Percentiles rank a stretch among this genome's conserved stretches.
phyloP scores from a whole-genome alignment of 306 rosid species.

The Prunus mume region DNA sequence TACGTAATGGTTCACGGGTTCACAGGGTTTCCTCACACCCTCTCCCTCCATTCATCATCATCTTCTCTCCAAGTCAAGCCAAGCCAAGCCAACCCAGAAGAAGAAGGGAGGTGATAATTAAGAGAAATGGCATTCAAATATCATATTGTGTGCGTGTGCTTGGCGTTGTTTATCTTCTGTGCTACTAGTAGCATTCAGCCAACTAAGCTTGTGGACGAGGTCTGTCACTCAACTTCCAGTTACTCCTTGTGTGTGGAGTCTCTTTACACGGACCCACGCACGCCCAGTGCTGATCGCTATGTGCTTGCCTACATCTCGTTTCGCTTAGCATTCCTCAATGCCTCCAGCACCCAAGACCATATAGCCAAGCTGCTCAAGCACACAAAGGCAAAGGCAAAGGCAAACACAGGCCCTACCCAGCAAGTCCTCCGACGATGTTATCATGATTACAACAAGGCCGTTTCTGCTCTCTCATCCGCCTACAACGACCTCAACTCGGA shows the following conservation, averaged over 20 bases:
- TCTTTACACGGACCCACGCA: slow-evolving; percentile 35
- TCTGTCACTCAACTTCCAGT: slow-evolving; percentile 38
- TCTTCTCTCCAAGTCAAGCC: too few species aligned
- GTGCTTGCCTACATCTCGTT: slow-evolving; percentile 41
- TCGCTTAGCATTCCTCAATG: slow-evolving; percentile 37
- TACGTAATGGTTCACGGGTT: too few species aligned
- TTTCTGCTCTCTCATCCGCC: slow-evolving; percentile 31
- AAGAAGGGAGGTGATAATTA: too few species aligned
- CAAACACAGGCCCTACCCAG: background rate
- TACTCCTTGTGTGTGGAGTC: slow-evolving; percentile 48
- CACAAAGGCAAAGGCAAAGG: background rate
- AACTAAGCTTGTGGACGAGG: slow-evolving; percentile 28
- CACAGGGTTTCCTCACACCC: too few species aligned
- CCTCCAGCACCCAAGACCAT: slow-evolving; percentile 24
- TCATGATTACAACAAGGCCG: slow-evolving; percentile 32
- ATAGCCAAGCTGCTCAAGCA: slow-evolving; percentile 22
- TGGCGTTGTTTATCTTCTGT: background rate
- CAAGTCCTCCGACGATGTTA: slow-evolving; percentile 24
- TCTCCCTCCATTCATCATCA: too few species aligned
- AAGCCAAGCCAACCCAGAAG: too few species aligned
- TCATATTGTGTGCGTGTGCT: background rate
- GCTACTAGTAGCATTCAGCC: slow-evolving; percentile 4
- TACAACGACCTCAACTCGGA: slow-evolving; percentile 48
- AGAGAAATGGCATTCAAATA: too few species aligned
- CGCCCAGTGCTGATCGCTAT: slow-evolving; percentile 29